Base-by-base conservation (phyloP, 1,284 basidiomycete species). In the Inonotus hispidus region DNA sequence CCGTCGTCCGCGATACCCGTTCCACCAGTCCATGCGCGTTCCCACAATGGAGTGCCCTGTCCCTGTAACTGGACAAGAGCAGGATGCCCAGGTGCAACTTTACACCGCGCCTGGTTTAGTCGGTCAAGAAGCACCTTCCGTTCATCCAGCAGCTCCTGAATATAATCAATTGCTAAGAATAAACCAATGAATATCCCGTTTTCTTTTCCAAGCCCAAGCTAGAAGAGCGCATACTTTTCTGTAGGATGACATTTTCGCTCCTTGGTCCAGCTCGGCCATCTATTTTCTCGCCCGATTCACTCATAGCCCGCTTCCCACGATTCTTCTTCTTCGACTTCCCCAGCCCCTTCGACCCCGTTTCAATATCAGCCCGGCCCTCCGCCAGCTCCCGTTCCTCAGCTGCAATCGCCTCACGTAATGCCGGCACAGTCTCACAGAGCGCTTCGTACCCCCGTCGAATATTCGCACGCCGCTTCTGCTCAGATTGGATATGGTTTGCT, bases 381-480 rank as follows among this genome's bases (percentile, higher is more conserved):
- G 57, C 41, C 13, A 75, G 72, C 35, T 77, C 77, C 60, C 79
- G 80, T 64, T 88, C 87, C 71, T 89, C 85, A 50, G 77, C 79
- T 58, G 79, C 74, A 55, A 92, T 90, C 0, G 90, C 91, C 67
- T 90, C 89, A 25, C 85, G 76, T 53, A 94, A 77, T 4, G 88
- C 78, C n/a, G 92, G 92, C 0, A 94, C 85, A 38, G 83, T 82
- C 21, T 87, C 87, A 69, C 91, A 92, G 0, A 95, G 78, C 16
- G 89, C 81, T 68, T 95, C 93, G 71, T 95, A 95, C 3, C 92
- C 93, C 55, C 87, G 78, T 14, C 92, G 81, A 56, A 95, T 95
- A 66, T 94, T 95, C 21, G 92, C 92, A n/a, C 93, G 82, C 25
- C 93, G 83, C 73, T 95, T 95, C 75, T 94, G 92, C 73, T 90